Conservation (phyloP, 1,284 basidiomycete genomes). For the Jaminaea rosea region DNA sequence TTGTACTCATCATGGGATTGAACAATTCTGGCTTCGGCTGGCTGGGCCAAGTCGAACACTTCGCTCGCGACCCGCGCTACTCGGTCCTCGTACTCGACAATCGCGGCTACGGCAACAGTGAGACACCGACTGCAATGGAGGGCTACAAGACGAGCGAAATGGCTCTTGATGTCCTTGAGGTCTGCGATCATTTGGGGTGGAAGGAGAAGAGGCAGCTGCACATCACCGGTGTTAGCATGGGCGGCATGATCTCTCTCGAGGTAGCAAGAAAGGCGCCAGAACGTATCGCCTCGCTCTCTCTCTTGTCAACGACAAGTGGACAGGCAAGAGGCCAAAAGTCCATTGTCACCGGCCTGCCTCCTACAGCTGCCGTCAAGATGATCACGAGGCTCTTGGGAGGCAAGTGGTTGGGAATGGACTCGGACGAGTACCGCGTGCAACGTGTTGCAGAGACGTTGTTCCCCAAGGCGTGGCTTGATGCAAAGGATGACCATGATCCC, state of each 20-base stretch:
- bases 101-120: conserved; percentile 71
- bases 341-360: conserved; percentile 8
- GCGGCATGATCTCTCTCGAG: conserved; percentile 67
- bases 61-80: conserved; percentile 45
- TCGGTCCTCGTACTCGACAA: conserved; percentile 75
- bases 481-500: conserved; percentile 18
- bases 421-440: conserved; percentile 54
- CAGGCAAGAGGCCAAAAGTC: conserved; percentile 3
- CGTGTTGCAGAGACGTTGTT: conserved; percentile 61
- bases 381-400: conserved; percentile 47
- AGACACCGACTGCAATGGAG: conserved; percentile 51
- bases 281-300: conserved; percentile 19
- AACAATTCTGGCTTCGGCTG: conserved; percentile 47
- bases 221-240: conserved; percentile 69
- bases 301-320: conserved; percentile 39
- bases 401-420: conserved; percentile 53
- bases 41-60: conserved; percentile 47
- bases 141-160: conserved; percentile 57
- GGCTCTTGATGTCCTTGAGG: conserved; percentile 64
- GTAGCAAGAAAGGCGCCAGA: conserved; percentile 19
- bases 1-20: conserved; percentile 46
- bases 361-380: conserved; percentile 40
- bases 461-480: conserved; percentile 55
- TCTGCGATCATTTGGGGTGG: conserved; percentile 65
- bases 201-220: conserved; percentile 57